Evolutionary conservation across 2,329 filamentous ascomycete genomes (phyloP).

Genomic region (Aphanoascus verrucosus): DNA sequence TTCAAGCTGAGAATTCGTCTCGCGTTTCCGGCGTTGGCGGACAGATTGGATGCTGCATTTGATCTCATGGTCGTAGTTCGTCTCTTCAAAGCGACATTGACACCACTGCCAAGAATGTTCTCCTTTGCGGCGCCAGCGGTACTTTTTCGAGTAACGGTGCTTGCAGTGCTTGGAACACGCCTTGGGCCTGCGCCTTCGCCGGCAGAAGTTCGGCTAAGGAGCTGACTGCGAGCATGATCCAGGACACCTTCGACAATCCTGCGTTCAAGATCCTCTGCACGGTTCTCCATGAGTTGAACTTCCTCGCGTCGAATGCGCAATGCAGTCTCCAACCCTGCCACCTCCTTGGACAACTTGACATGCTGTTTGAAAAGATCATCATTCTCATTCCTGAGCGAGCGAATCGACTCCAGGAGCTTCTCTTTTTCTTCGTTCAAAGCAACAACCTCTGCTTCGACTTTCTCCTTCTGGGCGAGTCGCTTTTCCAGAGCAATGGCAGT

Average conservation of each 20-base stretch:
- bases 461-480: constrained; percentile 55
- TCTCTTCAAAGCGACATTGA: constrained; percentile 43
- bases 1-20: constrained; percentile 82
- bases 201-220: constrained; percentile 63
- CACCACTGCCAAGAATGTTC: constrained; percentile 31
- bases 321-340: constrained; percentile 84
- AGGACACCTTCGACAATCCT: constrained; percentile 92
- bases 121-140: constrained; percentile 29
- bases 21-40: constrained; percentile 43
- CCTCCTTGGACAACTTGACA: constrained; percentile 67
- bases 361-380: constrained; percentile 70
- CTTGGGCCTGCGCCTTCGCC: constrained; percentile 42
- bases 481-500: constrained; percentile 71
- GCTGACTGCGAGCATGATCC: constrained; percentile 73
- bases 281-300: constrained; percentile 76
- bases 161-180: constrained; percentile 39
- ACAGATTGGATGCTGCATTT: constrained; percentile 34
- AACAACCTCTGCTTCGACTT: constrained; percentile 45
- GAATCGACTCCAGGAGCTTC: constrained; percentile 48
- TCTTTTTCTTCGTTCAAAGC: constrained; percentile 50
- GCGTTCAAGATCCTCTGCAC: constrained; percentile 79
- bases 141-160: constrained; percentile 31
- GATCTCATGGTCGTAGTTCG: constrained; percentile 37
- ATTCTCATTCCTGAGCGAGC: constrained; percentile 36
- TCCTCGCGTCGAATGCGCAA: constrained; percentile 82